Evolutionary conservation across 768 basidiomycete species (phyloP), one percentile per base, ranked within the genome.

Genomic region (Leucosporidium scottii): DNA sequence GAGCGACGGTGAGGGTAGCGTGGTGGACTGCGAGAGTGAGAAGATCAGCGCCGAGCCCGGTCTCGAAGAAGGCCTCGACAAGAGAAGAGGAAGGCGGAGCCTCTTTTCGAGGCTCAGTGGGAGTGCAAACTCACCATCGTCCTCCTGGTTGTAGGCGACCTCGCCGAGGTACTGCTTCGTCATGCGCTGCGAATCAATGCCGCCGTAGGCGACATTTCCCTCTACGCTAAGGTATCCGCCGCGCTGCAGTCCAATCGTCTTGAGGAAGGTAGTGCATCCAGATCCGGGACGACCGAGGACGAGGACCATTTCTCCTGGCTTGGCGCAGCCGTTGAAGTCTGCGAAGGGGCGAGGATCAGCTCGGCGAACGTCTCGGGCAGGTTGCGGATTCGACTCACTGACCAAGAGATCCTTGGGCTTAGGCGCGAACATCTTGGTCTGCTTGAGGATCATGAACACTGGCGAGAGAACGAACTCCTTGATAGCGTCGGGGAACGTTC

Each of bases 101-200:
- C n/a, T n/a, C n/a, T n/a, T n/a, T n/a, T n/a, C n/a, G n/a, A n/a
- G n/a, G n/a, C n/a, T n/a, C n/a, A n/a, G n/a, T n/a, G n/a, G n/a
- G n/a, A n/a, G n/a, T 34, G 87, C 87, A 9, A 91, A 88, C 76
- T 91, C 91, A 1, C 89, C 81, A 74, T 94, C 92, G 73, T 93
- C 90, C 51, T 74, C 74, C n/a, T 64, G 69, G 73, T 88, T 87
- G 73, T 78, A 79, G 67, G 78, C 78, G 9, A 77, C 78, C 67
- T 79, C 78, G 13, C 78, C 78, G 23, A 75, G 60, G 73, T 77
- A 78, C 34, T 76, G 71, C 39, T 57, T 66, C 36, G 36, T 53
- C 78, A 79, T 79, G 51, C 75, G 66, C 66, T 78, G 71, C 20
- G 75, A 74, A 4, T 70, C 74, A 71, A 79, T 75, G 61, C 78